These are phyloP conservation scores for Aspergillus arachidicola DNA, from an alignment of 2,329 filamentous ascomycete species.

Conservation along the genomic window DNA sequence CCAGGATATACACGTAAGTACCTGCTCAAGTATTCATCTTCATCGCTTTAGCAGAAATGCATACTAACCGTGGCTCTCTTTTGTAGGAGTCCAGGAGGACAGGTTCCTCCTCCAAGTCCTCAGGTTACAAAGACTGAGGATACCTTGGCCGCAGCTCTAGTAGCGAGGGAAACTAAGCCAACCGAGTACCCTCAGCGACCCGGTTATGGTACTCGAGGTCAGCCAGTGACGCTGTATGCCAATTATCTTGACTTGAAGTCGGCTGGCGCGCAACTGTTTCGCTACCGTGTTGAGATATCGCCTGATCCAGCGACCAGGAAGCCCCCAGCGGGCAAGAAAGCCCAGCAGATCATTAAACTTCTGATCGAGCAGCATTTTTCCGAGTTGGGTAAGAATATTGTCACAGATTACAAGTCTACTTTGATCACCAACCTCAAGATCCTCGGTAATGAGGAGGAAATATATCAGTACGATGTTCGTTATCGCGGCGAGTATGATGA, in stretches of 20 bases:
- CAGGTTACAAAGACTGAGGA: conserved; percentile 33
- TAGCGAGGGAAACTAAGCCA: conserved; percentile 19
- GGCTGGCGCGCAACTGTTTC: conserved; percentile 40
- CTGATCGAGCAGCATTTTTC: conserved; percentile 45
- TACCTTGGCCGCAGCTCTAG: conserved; percentile 27
- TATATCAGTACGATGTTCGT: conserved; percentile 27
- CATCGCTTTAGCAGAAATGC: neutral
- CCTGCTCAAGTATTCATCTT: neutral
- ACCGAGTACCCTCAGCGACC: conserved; percentile 38
- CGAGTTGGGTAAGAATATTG: conserved; percentile 31
- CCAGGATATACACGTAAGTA: conserved; percentile 35
- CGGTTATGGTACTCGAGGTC: conserved; percentile 40
- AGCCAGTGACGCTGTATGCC: conserved; percentile 36
- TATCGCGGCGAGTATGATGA: conserved; percentile 43
- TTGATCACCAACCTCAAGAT: conserved; percentile 38
- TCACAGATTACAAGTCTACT: conserved; percentile 44
- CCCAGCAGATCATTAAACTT: conserved; percentile 51
- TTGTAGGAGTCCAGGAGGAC: conserved; percentile 24
- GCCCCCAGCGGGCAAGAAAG: conserved; percentile 44
- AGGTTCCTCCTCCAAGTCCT: conserved; percentile 23
- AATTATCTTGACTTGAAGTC: conserved; percentile 44
- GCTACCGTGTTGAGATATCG: conserved; percentile 44
- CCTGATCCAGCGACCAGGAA: conserved; percentile 26
- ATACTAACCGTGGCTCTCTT: neutral
- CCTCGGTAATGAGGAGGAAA: conserved; percentile 17